phyloP scores from a whole-genome alignment of 2,329 filamentous ascomycete species.

The Exophiala aquamarina region DNA sequence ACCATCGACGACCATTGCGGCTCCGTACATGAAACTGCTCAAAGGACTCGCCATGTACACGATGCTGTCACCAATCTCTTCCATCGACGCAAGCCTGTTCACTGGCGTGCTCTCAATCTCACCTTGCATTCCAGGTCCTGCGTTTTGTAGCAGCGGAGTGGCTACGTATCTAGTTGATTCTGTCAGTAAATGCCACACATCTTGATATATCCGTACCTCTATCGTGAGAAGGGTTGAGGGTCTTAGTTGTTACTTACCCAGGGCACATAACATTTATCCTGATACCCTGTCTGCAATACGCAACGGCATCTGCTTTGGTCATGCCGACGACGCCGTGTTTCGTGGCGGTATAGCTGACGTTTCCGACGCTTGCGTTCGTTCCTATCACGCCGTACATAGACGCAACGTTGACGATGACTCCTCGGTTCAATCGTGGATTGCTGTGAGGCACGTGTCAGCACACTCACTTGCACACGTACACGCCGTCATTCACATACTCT shows the following conservation, averaged over 20 bases:
- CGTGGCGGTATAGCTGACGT: slow-evolving; percentile 37
- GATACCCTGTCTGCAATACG: slow-evolving; percentile 53
- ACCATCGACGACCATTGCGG: slow-evolving; percentile 31
- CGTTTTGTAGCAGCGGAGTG: slow-evolving; percentile 13
- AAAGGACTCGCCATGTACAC: slow-evolving; percentile 53
- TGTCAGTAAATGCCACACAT: slow-evolving; percentile 2
- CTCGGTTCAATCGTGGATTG: slow-evolving; percentile 23
- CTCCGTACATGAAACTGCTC: slow-evolving; percentile 55
- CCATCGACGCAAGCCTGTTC: slow-evolving; percentile 47
- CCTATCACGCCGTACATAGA: slow-evolving; percentile 14
- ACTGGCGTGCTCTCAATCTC: slow-evolving; percentile 50
- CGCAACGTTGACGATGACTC: slow-evolving; percentile 44
- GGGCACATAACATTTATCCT: slow-evolving; percentile 64
- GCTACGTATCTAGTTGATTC: slow-evolving; percentile 13
- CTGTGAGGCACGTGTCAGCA: too few species aligned
- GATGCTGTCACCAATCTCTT: slow-evolving; percentile 57
- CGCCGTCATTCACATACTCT: slow-evolving; percentile 1
- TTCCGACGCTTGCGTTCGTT: slow-evolving; percentile 29
- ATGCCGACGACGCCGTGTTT: slow-evolving; percentile 19
- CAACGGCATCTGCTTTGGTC: slow-evolving; percentile 34
- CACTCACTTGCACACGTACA: too few species aligned
- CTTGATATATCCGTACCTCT: slow-evolving; percentile 23
- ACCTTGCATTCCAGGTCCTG: slow-evolving; percentile 15
- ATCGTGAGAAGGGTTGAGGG: too few species aligned
- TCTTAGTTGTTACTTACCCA: too few species aligned